Conservation (phyloP, 176 grass and related monocot genomes). For the Oryza longistaminata region DNA sequence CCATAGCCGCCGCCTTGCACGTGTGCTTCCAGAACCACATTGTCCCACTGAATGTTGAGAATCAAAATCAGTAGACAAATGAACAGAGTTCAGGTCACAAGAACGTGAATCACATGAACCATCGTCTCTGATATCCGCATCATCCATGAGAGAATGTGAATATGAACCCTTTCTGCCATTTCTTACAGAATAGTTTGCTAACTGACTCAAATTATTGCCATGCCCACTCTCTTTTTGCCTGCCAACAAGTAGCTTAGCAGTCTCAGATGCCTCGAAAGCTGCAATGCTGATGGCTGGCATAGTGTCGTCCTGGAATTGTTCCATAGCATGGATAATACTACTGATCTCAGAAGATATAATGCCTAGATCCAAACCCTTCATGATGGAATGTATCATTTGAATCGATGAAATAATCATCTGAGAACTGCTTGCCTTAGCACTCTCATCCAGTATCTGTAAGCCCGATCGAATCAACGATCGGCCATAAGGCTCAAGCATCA, state of each 20-base stretch:
- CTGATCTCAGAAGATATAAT: conserved; percentile 69
- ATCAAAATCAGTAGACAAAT: conserved; percentile 38
- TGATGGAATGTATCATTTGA: conserved; percentile 64
- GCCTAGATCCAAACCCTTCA: conserved; percentile 49
- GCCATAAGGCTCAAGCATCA: conserved; percentile 66
- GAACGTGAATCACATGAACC: conserved; percentile 40
- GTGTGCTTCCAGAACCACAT: conserved; percentile 9
- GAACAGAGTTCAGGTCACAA: conserved; percentile 18
- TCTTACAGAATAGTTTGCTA: conserved; percentile 26
- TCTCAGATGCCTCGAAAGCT: conserved; percentile 49
- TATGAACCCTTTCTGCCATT: conserved; percentile 36
- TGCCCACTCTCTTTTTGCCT: conserved; percentile 18
- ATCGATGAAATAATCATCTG: conserved; percentile 51
- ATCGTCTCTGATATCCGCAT: conserved; percentile 39
- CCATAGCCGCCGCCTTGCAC: conserved; percentile 36
- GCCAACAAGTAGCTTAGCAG: conserved; percentile 42
- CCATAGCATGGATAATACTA: conserved; percentile 48
- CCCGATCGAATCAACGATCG: conserved; percentile 70
- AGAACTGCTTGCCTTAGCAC: conserved; percentile 19
- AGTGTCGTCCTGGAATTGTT: conserved; percentile 28
- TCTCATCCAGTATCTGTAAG: conserved; percentile 47
- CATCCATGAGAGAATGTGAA: conserved; percentile 37
- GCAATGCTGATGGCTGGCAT: conserved; percentile 40
- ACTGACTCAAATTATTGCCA: conserved; percentile 32
- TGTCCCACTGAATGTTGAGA: conserved; percentile 25